A percentile compares a stretch with the other conserved stretches of the same genome.
These are phyloP conservation scores for Pseudomonodictys pantanalensis DNA, from an alignment of 495 filamentous ascomycete genomes.

Conservation along the genomic window DNA sequence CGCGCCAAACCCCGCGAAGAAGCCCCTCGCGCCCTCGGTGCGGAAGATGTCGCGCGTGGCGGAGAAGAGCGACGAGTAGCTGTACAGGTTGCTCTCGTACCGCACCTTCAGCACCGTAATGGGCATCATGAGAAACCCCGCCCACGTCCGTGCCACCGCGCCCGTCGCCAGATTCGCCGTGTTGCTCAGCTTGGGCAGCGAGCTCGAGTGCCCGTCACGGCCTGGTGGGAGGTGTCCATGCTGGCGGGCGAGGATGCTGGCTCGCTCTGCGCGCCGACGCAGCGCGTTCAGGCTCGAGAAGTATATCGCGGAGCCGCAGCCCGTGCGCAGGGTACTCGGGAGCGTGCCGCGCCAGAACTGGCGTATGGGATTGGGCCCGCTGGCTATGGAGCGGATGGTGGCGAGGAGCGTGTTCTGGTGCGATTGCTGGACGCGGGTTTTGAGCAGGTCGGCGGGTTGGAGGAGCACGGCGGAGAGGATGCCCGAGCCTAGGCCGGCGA, in stretches of 20 bases:
- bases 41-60: conserved; percentile 73
- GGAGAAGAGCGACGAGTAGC: conserved; percentile 70
- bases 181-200: conserved; percentile 80
- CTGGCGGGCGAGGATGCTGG: not conserved
- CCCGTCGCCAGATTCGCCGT: conserved; percentile 82
- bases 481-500: conserved; percentile 83
- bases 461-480: conserved; percentile 83
- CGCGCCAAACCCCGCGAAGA: conserved; percentile 91
- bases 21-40: conserved; percentile 73
- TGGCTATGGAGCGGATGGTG: conserved; percentile 67
- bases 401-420: conserved; percentile 60
- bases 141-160: conserved; percentile 74
- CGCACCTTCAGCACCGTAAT: conserved; percentile 96
- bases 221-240: not conserved
- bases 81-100: conserved; percentile 82
- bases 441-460: conserved; percentile 94
- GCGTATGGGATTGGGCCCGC: conserved; percentile 59
- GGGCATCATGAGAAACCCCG: conserved; percentile 92
- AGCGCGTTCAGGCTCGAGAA: conserved; percentile 85
- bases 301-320: conserved; percentile 89
- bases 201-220: conserved; percentile 54
- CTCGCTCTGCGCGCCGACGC: conserved; percentile 63
- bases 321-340: conserved; percentile 87
- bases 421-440: conserved; percentile 87
- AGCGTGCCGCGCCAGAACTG: conserved; percentile 93